Evolutionary conservation across 2,329 filamentous ascomycete genomes (phyloP).

Genomic region (Microdochium bolleyi): DNA sequence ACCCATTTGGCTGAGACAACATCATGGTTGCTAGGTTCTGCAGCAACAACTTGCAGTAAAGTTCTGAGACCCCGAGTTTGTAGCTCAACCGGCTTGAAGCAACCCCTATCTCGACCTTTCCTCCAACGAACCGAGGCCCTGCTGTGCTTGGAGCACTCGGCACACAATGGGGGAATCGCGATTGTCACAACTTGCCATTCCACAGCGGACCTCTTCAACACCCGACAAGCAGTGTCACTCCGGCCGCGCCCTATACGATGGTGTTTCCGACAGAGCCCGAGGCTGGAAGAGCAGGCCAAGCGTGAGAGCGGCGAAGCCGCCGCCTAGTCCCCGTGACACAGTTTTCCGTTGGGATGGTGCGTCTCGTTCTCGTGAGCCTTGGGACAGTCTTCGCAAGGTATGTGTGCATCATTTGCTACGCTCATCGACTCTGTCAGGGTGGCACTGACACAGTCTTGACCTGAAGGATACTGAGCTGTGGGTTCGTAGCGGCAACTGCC

Average conservation of each 20-base stretch:
- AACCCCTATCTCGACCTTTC: not conserved
- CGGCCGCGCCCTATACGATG: constrained; percentile 20
- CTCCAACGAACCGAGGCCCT: not conserved
- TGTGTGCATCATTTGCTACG: constrained; percentile 10
- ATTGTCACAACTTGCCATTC: not conserved
- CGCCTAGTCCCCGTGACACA: constrained; percentile 18
- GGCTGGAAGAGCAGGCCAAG: constrained; percentile 26
- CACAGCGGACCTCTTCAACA: not conserved
- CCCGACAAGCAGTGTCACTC: not conserved
- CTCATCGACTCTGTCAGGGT: not conserved
- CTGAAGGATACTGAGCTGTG: constrained; percentile 64
- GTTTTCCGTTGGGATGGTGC: constrained; percentile 42
- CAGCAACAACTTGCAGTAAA: not conserved
- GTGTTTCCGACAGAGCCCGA: constrained; percentile 21
- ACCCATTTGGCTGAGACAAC: not conserved
- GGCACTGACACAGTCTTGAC: not conserved
- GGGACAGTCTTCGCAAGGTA: constrained; percentile 41
- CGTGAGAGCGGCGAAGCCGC: constrained; percentile 18
- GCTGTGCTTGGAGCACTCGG: not conserved
- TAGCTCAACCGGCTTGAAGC: not conserved
- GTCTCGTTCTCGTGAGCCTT: constrained; percentile 30
- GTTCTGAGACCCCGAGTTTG: not conserved
- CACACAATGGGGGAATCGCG: not conserved
- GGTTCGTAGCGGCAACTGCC: constrained; percentile 59
- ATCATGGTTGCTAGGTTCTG: not conserved